Percentiles rank a stretch among this genome's conserved stretches.
phyloP scores from a whole-genome alignment of 306 rosid species.

The Coriaria nepalensis region DNA sequence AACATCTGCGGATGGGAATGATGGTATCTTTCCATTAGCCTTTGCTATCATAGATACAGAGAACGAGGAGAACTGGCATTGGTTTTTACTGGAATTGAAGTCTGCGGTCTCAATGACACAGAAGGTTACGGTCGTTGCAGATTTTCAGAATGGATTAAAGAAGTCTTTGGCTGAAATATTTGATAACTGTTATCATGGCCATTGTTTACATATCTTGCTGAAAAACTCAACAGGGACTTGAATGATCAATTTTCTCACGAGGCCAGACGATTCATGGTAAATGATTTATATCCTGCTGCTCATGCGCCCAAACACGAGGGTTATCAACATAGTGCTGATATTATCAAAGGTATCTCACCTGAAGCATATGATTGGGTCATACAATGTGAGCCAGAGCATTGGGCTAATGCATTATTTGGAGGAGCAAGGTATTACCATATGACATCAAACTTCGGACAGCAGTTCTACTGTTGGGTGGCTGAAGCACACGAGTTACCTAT shows the following conservation, averaged over 20 bases:
- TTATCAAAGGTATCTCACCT: conserved; percentile 78
- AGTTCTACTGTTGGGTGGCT: conserved; percentile 79
- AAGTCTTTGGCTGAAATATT: conserved; percentile 54
- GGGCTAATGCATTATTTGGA: conserved; percentile 73
- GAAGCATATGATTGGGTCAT: conserved; percentile 86
- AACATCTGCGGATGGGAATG: conserved; percentile 74
- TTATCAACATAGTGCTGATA: conserved; percentile 52
- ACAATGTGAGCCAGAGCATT: conserved; percentile 70
- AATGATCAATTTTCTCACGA: conserved; percentile 95
- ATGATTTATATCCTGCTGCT: conserved; percentile 83
- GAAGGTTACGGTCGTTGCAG: conserved; percentile 73
- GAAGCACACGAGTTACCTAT: conserved; percentile 94
- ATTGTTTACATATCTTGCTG: conserved; percentile 81
- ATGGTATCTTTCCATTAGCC: conserved; percentile 74
- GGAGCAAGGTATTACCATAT: conserved; percentile 79
- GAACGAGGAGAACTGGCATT: conserved; percentile 77
- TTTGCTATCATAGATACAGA: conserved; percentile 86
- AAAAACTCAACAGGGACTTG: conserved; percentile 78
- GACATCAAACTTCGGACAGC: conserved; percentile 68
- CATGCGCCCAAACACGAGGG: conserved; percentile 55
- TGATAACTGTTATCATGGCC: conserved; percentile 60
- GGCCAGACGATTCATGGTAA: conserved; percentile 86
- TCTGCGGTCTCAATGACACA: conserved; percentile 40
- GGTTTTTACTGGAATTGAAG: conserved; percentile 78
- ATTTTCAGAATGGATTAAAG: conserved; percentile 60